Evolutionary conservation across 139 green algal genomes (phyloP), one percentile per base, ranked within the genome.

Genomic region (Penium margaritaceum): DNA sequence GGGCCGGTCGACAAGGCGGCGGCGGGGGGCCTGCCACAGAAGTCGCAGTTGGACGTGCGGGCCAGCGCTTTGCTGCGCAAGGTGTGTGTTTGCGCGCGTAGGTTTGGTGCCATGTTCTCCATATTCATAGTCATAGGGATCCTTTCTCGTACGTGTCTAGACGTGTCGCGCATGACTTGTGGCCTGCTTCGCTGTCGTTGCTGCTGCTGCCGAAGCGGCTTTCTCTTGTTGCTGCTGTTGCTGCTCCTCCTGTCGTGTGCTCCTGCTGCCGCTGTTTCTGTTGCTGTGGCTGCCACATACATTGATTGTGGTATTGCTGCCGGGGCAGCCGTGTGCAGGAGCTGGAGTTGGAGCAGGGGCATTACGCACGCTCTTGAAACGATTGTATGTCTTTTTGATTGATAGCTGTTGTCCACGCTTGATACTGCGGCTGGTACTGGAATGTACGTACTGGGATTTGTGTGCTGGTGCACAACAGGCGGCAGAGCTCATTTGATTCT

Each of bases 11-110:
- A 67, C 17, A 24, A 24, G 30, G 51, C 24, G 2, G 51, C 24
- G 19, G 51, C 29, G 51, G 51, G 51, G 51, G 30, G 30, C 24
- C 77, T 81, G 74, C 72, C 89, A 32, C 71, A 83, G 15, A 65
- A 36, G 67, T 71, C 58, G 0, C 89, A 96, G 64, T 63, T 96
- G 53, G 90, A 96, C 79, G 93, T 90, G 0, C 84, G 91, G 0
- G 89, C 82, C 14, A 72, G 87, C n/a, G 85, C 80, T 17, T 84
- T 96, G 41, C 78, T 96, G 24, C 70, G 70, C 60, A 77, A 76
- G 70, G 70, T 77, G 29, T 6, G 4, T n/a, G 51, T n/a, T 29
- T 24, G 9, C 19, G 24, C 19, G 43, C 2, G 43, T 15, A 19
- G 43, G 15, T 19, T n/a, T 19, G 51, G 2, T n/a, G 51, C 6